Evolutionary conservation across 2,329 filamentous ascomycete species (phyloP), one percentile per base, ranked within the genome.

Genomic region (Botrytis medusae): DNA sequence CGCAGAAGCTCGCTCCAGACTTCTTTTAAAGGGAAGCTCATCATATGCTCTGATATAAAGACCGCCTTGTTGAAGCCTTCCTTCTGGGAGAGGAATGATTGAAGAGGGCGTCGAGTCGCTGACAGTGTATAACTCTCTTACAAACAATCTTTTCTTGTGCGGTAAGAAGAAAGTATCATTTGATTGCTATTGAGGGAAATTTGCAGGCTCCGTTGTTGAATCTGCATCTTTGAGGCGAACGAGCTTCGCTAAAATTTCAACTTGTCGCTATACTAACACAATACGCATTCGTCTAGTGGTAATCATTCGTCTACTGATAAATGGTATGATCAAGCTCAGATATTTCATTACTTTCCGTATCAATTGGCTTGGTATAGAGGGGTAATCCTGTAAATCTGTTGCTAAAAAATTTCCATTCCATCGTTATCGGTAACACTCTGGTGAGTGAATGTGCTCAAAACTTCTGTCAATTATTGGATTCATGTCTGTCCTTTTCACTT

Each of bases 1-100:
- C 48, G 48, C 48, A 69, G 37, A 34, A 69, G 65, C 37, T 69
- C 65, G 37, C 65, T 37, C 65, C 65, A 69, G 40, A 57, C n/a
- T n/a, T 42, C 25, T 32, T 1, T 40, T 29, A 69, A 32, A 8
- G 40, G 51, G 25, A 42, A 16, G 37, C 54, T 57, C 65, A 69
- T 69, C 22, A 16, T 68, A 57, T 57, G 8, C 48, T 8, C 32
- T 32, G n/a, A 32, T 42, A 9, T 12, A 25, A 44, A 20, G 37
- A 18, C 18, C 18, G 37, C 10, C 10, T 32, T 57, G 32, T 25
- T 42, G 63, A 25, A 40, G 9, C 25, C 42, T 54, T 10, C 42
- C 5, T 16, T 4, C 32, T 22, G n/a, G 9, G 8, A 10, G n/a
- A 42, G 7, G 12, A 32, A 57, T 25, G 37, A 5, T 69, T 44